Evolutionary conservation across 805 yeast species (phyloP), one percentile per base, ranked within the genome.

Genomic region (Yarrowia yakushimensis): DNA sequence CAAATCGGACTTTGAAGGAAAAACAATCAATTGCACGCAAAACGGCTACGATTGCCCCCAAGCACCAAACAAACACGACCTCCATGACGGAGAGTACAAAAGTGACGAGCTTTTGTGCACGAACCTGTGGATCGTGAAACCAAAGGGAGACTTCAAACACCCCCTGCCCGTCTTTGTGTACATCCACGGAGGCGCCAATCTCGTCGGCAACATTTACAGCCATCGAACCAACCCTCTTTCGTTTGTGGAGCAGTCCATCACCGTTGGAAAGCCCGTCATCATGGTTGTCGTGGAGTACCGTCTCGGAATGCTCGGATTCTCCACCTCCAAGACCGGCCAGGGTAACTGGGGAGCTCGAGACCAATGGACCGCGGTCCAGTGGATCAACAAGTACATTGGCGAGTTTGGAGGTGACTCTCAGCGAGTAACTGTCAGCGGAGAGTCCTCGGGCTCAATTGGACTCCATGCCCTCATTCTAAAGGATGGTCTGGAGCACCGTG

Each of bases 361-460:
- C 9, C 55, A 48, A 17, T 48, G 31, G n/a, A 33, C 30, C 9
- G 55, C 55, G n/a, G 6, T 48, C 20, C 20, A 48, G 5, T 48
- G 55, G 55, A 48, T 48, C 28, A 15, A 39, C 22, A 31, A 72
- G 60, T 69, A 79, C 66, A 80, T 81, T 63, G 62, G 63, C n/a
- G 67, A 75, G 48, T 79, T 81, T 67, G 83, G 82, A 30, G 83
- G 82, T 42, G 76, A 80, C 66, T 70, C 76, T 0, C 72, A 72
- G n/a, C 69, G 70, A 36, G 71, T 81, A 18, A 74, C 82, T 0
- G 70, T 78, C 20, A 73, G 76, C 34, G 83, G 84, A 4, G 70
- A 79, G 37, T 73, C 78, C 33, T 82, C 83, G 2, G 59, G 59
- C 7, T 52, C 59, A 15, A 52, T 52, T 52, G 42, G 43, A 2